Base-by-base conservation (phyloP, 1,139 yeast genomes). In the Candida freyschussii region DNA sequence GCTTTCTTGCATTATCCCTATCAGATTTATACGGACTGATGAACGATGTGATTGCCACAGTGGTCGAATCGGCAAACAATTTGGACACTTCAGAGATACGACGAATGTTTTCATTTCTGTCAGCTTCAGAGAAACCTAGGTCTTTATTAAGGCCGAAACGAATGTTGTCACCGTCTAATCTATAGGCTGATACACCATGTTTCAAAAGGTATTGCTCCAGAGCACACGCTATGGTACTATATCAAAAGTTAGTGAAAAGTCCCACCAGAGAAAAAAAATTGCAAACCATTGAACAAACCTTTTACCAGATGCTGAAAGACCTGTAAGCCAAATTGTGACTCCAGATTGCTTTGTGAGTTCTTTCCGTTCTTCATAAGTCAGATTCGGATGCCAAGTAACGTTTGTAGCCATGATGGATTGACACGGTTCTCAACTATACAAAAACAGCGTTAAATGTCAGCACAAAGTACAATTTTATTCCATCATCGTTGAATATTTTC, bases 331-430 rank as follows among this genome's bases (percentile, higher is more conserved):
- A 26, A 89, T 69, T 16, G 97, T 89, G 40, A 84, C 80, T 32
- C 97, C 97, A 42, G 72, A 72, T 65, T 89, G 96, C 42, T 79
- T 78, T 45, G 86, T 76, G 39, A 84, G 64, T 17, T 57, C 62
- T 29, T 73, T 60, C 53, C 97, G 81, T 63, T 89, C 96, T 15
- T 69, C 76, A 60, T 82, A 87, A 20, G 93, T 79, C 50, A 89
- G 69, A 55, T 93, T 91, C 45, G 75, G 77, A 63, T 89, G 97
- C 96, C 97, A 89, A 46, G 96, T 86, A 60, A 89, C 86, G 56
- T 89, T 89, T 33, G 96, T 79, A 51, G 96, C 93, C 96, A 87
- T 89, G n/a, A n/a, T n/a, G n/a, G n/a, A n/a, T n/a, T n/a, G n/a
- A n/a, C n/a, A n/a, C n/a, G n/a, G n/a, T n/a, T n/a, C n/a, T n/a